Percentiles rank a stretch among this genome's conserved stretches.
phyloP scores from a whole-genome alignment of 148 eudicot genomes.

The Rheum nobile region DNA sequence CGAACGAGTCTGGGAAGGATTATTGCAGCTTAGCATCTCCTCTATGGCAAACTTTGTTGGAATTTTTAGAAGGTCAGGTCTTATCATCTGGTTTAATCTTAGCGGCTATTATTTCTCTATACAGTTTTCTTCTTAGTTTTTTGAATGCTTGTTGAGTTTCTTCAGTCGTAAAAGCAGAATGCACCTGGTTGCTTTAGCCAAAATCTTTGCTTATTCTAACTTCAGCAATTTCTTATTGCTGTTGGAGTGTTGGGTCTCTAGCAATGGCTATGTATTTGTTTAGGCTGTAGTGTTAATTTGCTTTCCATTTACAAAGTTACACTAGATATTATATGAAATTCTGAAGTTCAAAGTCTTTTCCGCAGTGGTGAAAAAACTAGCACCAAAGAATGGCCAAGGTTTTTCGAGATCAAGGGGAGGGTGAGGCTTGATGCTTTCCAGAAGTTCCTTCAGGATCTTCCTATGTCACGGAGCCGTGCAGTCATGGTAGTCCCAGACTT shows the following conservation, averaged over 20 bases:
- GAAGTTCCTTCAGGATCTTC: constrained; percentile 80
- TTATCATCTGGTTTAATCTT: background rate
- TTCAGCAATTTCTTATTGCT: background rate
- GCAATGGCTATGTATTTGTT: background rate
- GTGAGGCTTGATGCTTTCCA: constrained; percentile 86
- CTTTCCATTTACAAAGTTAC: background rate
- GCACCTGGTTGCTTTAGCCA: background rate
- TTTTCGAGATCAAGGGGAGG: constrained; percentile 83
- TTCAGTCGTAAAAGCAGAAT: background rate
- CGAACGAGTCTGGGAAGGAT: constrained; percentile 66
- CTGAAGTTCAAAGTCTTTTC: background rate
- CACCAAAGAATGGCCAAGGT: constrained; percentile 66
- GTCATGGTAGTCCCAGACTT: constrained; percentile 60
- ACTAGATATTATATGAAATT: background rate
- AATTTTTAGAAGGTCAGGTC: constrained; percentile 49
- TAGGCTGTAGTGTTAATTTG: background rate
- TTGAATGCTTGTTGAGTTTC: background rate
- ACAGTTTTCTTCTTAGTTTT: background rate
- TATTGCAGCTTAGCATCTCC: constrained; percentile 55
- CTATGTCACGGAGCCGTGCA: constrained; percentile 90
- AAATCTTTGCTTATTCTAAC: background rate
- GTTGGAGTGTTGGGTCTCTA: background rate
- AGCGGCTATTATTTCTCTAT: background rate
- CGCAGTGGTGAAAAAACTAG: constrained; percentile 79
- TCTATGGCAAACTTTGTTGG: constrained; percentile 49